Percentiles rank a stretch among this genome's conserved stretches.
Conservation (phyloP, 345 rosid genomes). For the Gossypium australe region DNA sequence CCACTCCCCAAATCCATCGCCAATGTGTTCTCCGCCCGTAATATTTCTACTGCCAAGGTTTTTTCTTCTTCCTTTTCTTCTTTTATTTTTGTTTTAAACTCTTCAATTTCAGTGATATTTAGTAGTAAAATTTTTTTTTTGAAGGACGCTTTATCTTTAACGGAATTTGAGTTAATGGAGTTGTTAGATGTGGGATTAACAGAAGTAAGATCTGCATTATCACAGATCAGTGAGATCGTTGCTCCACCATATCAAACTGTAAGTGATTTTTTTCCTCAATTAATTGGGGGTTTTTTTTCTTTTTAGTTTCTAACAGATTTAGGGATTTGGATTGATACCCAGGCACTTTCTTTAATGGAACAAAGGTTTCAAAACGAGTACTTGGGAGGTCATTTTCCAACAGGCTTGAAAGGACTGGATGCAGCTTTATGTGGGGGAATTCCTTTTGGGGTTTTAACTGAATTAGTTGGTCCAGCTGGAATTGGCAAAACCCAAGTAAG, state of each 20-base stretch:
- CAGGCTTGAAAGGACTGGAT: conserved; percentile 67
- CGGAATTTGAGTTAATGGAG: conserved; percentile 79
- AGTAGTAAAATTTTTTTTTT: conserved; percentile 22
- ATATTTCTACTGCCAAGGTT: conserved; percentile 70
- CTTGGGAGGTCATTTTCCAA: conserved; percentile 64
- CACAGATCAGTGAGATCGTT: conserved; percentile 47
- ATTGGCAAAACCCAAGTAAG: conserved; percentile 69
- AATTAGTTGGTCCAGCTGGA: conserved; percentile 84
- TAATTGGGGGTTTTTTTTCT: background rate
- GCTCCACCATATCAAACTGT: conserved; percentile 70
- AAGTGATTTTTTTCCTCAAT: background rate
- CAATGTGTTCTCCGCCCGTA: conserved; percentile 66
- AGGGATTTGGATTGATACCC: background rate
- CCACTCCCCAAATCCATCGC: conserved; percentile 49
- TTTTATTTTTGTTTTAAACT: background rate
- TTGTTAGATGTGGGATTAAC: conserved; percentile 49
- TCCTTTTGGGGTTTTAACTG: conserved; percentile 81
- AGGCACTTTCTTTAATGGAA: conserved; percentile 57
- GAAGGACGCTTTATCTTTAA: conserved; percentile 63
- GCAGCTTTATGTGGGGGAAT: conserved; percentile 69
- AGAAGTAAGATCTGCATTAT: conserved; percentile 49
- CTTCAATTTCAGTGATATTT: background rate
- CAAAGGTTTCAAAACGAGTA: conserved; percentile 37
- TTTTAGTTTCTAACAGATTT: background rate
- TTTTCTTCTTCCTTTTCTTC: background rate